Evolutionary conservation across 768 basidiomycete species (phyloP).

Genomic region (Leccinum aurantiacum): DNA sequence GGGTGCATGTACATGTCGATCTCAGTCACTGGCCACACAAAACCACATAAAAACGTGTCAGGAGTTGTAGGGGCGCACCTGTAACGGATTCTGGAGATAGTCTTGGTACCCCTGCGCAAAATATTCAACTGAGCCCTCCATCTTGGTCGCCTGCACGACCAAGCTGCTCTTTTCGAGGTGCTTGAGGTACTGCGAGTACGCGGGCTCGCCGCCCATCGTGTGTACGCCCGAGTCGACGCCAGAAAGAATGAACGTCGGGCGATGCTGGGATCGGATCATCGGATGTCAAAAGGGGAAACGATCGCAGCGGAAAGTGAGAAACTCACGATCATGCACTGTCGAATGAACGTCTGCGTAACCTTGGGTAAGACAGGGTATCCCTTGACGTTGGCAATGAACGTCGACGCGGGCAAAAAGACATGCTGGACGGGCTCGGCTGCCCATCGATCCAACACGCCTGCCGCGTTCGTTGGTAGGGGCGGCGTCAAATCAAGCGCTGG

Average conservation of each 20-base stretch:
- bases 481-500: constrained; percentile 90
- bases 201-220: constrained; percentile 74
- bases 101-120: constrained; percentile 95
- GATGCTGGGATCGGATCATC: constrained; percentile 56
- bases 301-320: neutral
- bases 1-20: neutral
- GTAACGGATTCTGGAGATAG: constrained; percentile 91
- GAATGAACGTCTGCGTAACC: constrained; percentile 87
- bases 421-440: constrained; percentile 89
- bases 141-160: constrained; percentile 59
- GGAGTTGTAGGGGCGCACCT: constrained; percentile 48
- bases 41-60: neutral
- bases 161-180: constrained; percentile 81
- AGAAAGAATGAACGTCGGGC: constrained; percentile 81
- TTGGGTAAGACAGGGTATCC: constrained; percentile 97
- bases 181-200: constrained; percentile 87
- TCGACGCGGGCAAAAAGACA: constrained; percentile 83
- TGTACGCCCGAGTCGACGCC: constrained; percentile 68
- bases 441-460: constrained; percentile 83
- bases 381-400: constrained; percentile 94
- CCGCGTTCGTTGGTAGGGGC: constrained; percentile 76
- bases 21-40: neutral
- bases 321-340: constrained; percentile 82
- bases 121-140: constrained; percentile 77
- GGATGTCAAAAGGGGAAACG: no score